Evolutionary conservation across 2,329 filamentous ascomycete species (phyloP).

Genomic region (Hymenoscyphus linearis): DNA sequence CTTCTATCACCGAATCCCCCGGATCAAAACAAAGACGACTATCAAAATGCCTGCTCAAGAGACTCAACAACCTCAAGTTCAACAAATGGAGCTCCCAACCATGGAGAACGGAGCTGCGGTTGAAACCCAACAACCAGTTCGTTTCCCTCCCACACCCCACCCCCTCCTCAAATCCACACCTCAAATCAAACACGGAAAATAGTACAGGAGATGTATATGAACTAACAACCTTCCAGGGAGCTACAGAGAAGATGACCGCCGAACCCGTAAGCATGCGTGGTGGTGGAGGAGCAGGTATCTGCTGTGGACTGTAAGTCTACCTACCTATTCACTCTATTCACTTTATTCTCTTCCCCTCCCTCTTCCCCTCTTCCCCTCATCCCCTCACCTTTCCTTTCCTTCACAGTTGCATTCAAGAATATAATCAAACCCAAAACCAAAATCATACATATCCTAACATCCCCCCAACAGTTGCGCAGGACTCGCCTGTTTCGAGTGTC

Average conservation of each 20-base stretch:
- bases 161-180: constrained; percentile 32
- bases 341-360: neutral
- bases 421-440: neutral
- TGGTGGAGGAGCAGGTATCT: constrained; percentile 23
- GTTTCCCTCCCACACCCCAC: constrained; percentile 8
- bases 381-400: constrained; percentile 1
- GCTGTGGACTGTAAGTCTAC: constrained; percentile 27
- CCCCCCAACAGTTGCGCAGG: constrained; percentile 22
- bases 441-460: no score
- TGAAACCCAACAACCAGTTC: constrained; percentile 26
- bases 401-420: no score
- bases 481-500: constrained; percentile 29
- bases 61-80: constrained; percentile 26
- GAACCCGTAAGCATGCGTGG: constrained; percentile 28
- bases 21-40: neutral
- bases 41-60: constrained; percentile 30
- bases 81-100: constrained; percentile 25
- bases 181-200: no score
- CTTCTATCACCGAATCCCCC: neutral
- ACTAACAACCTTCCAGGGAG: constrained; percentile 26
- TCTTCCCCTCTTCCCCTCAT: neutral
- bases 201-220: constrained; percentile 21
- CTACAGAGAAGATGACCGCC: constrained; percentile 27
- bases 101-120: constrained; percentile 8
- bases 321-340: no score